Base-by-base conservation (phyloP, 495 filamentous ascomycete species). In the Amphirosellinia nigrospora region DNA sequence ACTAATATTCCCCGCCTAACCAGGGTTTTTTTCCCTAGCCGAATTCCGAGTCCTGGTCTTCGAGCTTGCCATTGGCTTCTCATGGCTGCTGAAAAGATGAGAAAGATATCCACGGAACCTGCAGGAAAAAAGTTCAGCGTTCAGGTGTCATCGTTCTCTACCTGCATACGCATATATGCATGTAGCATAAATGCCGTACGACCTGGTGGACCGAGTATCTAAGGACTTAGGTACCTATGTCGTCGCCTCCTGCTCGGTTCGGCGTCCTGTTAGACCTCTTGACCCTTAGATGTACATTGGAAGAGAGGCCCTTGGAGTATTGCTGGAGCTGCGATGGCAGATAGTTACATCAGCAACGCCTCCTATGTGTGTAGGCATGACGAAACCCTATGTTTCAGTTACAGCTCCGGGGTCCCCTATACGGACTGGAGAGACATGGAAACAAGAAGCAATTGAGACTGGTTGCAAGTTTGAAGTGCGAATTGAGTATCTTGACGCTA, bases 71-170 rank as follows among this genome's bases (percentile, higher is more conserved):
- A 68, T 68, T 68, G 66, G 66, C 45, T 68, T 61, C 53, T 43
- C 55, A 52, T 34, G 39, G 36, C 55, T 61, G 66, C 66, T 68
- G 66, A 68, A 68, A 68, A 68, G 11, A 66, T 3, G 10, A 28
- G n/a, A 23, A 41, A 19, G 10, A 16, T 41, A 7, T 16, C 30
- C 58, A 36, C 45, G 36, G 15, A 50, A 26, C 43, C 43, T 45
- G 28, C 62, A 38, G 23, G 30, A 66, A 30, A 53, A 3, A 13
- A 15, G 48, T 41, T 58, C 41, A 38, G 41, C 41, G 16, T 69
- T 69, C 66, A 69, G 66, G 66, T 50, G 66, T 69, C 66, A 61
- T 62, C 56, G 32, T 62, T 62, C 43, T 39, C 66, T 52, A 53
- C 56, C 43, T 46, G 66, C 59, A 70, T 70, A 64, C 4, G 26